Evolutionary conservation across 495 filamentous ascomycete species (phyloP).

Genomic region (Lindgomyces ingoldianus): DNA sequence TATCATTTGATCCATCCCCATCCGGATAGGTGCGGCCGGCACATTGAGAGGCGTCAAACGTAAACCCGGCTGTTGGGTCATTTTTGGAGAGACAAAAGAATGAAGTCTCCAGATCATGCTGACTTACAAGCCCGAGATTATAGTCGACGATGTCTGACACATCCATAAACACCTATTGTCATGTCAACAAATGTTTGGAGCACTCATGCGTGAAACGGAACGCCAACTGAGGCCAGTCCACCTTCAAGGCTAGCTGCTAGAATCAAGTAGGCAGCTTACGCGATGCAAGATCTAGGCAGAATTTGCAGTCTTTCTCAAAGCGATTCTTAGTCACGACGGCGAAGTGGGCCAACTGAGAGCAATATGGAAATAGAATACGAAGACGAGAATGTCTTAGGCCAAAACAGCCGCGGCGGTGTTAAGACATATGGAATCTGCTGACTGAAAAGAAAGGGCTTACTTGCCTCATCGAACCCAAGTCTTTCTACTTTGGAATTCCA

Average conservation of each 20-base stretch:
- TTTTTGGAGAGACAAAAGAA: slow-evolving; percentile 77
- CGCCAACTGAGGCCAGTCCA: not conserved
- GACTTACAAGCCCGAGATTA: slow-evolving; percentile 71
- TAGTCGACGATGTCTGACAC: slow-evolving; percentile 82
- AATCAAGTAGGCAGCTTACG: not conserved
- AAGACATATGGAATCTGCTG: slow-evolving; percentile 12
- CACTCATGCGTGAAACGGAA: not conserved
- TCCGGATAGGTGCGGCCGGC: slow-evolving; percentile 60
- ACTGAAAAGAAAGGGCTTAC: slow-evolving; percentile 10
- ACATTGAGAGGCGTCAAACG: slow-evolving; percentile 67
- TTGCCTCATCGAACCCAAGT: slow-evolving; percentile 82
- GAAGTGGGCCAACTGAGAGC: not conserved
- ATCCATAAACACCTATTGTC: slow-evolving; percentile 63
- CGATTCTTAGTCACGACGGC: not conserved
- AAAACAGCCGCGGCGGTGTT: slow-evolving; percentile 17
- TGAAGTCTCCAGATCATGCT: slow-evolving; percentile 60
- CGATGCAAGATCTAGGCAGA: not conserved
- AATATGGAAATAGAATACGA: not conserved
- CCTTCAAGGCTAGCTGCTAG: not conserved
- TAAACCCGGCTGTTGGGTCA: slow-evolving; percentile 79
- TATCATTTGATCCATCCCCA: slow-evolving; percentile 13
- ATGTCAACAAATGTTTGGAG: not conserved
- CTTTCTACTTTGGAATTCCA: slow-evolving; percentile 77
- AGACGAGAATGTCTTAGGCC: slow-evolving; percentile 45
- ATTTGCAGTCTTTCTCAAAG: not conserved